These are phyloP conservation scores for Harringtonia aguacate DNA, from an alignment of 2,329 filamentous ascomycete genomes.

Conservation along the genomic window DNA sequence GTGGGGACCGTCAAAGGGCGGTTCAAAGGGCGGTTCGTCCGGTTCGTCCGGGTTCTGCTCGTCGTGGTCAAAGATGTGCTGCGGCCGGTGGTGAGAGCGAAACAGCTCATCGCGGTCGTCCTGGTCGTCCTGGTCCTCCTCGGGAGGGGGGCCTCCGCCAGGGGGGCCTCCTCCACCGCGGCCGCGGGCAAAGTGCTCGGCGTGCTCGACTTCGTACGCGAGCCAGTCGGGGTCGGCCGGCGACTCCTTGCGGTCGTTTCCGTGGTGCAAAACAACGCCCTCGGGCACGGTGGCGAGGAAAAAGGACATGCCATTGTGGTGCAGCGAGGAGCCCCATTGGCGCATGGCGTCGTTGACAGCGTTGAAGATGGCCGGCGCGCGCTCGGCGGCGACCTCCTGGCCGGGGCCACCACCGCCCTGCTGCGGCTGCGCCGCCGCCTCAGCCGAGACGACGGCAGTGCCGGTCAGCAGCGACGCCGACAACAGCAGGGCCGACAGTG, in stretches of 20 bases:
- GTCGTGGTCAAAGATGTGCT: neutral
- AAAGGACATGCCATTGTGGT: constrained; percentile 67
- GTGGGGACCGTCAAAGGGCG: too few species aligned
- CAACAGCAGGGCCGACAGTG: too few species aligned
- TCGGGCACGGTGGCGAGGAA: constrained; percentile 54
- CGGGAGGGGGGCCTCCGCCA: neutral
- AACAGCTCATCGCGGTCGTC: too few species aligned
- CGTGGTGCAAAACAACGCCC: constrained; percentile 59
- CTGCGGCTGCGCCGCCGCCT: too few species aligned
- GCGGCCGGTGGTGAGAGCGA: too few species aligned
- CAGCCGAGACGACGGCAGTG: too few species aligned
- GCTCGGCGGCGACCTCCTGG: constrained; percentile 4
- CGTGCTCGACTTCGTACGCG: constrained; percentile 68
- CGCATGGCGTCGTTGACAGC: constrained; percentile 29
- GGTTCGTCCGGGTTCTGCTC: too few species aligned
- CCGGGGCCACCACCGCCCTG: constrained; percentile 1
- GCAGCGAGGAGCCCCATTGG: constrained; percentile 60
- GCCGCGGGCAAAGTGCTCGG: constrained; percentile 50
- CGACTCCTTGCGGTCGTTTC: constrained; percentile 31
- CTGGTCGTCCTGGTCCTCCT: neutral
- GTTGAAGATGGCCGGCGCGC: constrained; percentile 46
- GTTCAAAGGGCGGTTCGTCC: too few species aligned
- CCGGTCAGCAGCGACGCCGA: too few species aligned
- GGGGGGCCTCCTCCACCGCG: too few species aligned
- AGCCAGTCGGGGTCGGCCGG: constrained; percentile 54